phyloP scores from a whole-genome alignment of 1,284 basidiomycete species.

The Cutaneotrichosporon dermatis region DNA sequence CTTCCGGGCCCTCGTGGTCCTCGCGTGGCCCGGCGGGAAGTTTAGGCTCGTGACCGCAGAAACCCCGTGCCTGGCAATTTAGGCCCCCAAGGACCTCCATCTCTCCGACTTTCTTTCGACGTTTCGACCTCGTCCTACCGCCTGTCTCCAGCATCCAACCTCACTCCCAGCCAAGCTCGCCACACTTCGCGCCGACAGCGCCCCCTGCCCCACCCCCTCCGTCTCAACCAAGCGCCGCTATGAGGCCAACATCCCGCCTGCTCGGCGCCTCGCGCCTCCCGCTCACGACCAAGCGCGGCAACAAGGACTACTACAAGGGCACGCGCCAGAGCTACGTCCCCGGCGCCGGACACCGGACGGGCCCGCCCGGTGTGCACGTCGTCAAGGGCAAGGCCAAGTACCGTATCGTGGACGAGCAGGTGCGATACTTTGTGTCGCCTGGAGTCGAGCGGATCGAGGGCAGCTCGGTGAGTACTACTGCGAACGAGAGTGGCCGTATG shows the following conservation, averaged over 20 bases:
- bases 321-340: slow-evolving; percentile 75
- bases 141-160: too few species aligned
- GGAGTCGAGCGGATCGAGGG: slow-evolving; percentile 39
- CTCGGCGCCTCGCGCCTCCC: slow-evolving; percentile 65
- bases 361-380: slow-evolving; percentile 77
- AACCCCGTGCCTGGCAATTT: too few species aligned
- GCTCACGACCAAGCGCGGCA: slow-evolving; percentile 75
- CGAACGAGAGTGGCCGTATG: not conserved
- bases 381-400: slow-evolving; percentile 70
- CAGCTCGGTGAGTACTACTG: slow-evolving; percentile 17
- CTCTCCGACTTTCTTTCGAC: too few species aligned
- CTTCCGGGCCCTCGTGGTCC: too few species aligned
- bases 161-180: too few species aligned
- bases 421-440: slow-evolving; percentile 77
- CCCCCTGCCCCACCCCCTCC: too few species aligned
- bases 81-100: too few species aligned
- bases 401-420: slow-evolving; percentile 70
- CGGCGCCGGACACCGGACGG: slow-evolving; percentile 66
- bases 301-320: slow-evolving; percentile 93
- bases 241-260: slow-evolving; percentile 39
- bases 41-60: too few species aligned
- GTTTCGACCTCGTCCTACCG: too few species aligned
- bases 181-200: too few species aligned
- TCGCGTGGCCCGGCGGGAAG: too few species aligned
- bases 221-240: slow-evolving; percentile 7